A percentile compares a stretch with the other conserved stretches of the same genome.
Conservation (phyloP, 1,284 basidiomycete species). For the Leccinum pallidistipes region DNA sequence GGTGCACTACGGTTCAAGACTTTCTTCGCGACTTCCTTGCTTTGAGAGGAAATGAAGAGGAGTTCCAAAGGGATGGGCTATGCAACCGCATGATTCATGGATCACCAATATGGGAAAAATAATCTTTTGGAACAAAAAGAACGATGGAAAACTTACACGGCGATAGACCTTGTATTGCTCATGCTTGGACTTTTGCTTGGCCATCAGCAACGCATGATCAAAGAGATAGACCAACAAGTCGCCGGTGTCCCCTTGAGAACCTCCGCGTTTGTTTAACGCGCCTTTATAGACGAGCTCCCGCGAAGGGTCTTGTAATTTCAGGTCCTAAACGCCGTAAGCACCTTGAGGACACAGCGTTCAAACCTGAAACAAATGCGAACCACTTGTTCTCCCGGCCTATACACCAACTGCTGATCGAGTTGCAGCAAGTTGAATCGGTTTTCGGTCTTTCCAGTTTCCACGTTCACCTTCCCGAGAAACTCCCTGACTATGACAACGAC, state of each 20-base stretch:
- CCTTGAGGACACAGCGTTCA: slow-evolving; percentile 1
- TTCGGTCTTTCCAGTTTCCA: slow-evolving; percentile 57
- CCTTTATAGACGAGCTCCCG: slow-evolving; percentile 95
- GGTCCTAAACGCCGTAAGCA: slow-evolving; percentile 54
- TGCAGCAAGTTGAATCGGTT: slow-evolving; percentile 77
- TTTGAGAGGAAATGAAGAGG: slow-evolving; percentile 72
- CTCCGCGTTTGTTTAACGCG: slow-evolving; percentile 88
- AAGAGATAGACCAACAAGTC: slow-evolving; percentile 95
- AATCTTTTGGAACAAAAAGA: neutral
- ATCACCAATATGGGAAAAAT: slow-evolving; percentile 8
- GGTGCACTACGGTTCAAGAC: slow-evolving; percentile 54
- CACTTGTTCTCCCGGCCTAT: slow-evolving; percentile 72
- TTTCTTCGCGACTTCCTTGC: slow-evolving; percentile 46
- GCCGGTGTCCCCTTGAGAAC: slow-evolving; percentile 72
- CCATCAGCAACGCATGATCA: slow-evolving; percentile 95
- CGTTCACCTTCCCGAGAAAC: slow-evolving; percentile 88
- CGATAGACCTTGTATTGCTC: slow-evolving; percentile 96
- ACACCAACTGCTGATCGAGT: slow-evolving; percentile 77
- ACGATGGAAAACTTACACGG: slow-evolving; percentile 55
- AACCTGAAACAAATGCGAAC: slow-evolving; percentile 39
- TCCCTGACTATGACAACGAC: slow-evolving; percentile 81
- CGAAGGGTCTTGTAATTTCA: slow-evolving; percentile 64
- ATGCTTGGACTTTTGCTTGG: slow-evolving; percentile 91
- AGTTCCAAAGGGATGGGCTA: slow-evolving; percentile 97
- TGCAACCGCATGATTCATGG: slow-evolving; percentile 2